These are phyloP conservation scores for Pythium brachiatum DNA, from an alignment of 352 stramenopile genomes.

Conservation along the genomic window DNA sequence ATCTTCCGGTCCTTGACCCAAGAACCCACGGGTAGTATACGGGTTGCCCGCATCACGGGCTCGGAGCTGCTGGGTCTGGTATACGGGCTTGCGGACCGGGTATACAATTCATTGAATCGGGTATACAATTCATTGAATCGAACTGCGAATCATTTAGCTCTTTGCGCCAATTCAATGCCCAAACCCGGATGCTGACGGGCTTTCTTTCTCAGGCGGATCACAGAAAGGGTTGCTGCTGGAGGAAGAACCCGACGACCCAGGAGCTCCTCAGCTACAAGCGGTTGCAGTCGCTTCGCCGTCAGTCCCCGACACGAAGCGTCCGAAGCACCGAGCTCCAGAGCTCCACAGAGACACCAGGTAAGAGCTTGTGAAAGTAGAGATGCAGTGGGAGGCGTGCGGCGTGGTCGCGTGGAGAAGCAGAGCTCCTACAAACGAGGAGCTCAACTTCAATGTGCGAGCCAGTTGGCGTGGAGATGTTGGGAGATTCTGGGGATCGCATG, in stretches of 20 bases:
- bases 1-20: constrained; percentile 18
- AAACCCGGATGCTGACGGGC: constrained; percentile 19
- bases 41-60: constrained; percentile 1
- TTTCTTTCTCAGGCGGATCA: constrained; percentile 26
- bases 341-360: background rate
- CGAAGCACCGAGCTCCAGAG: background rate
- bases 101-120: constrained; percentile 35
- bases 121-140: constrained; percentile 35
- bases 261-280: background rate
- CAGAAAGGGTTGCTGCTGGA: constrained; percentile 26
- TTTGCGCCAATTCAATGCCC: constrained; percentile 22
- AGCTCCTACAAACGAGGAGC: background rate
- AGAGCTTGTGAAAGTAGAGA: too few species aligned
- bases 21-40: constrained; percentile 27
- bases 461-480: background rate
- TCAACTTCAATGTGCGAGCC: constrained; percentile 5
- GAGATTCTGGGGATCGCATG: too few species aligned
- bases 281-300: constrained; percentile 1
- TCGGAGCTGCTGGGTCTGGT: constrained; percentile 16
- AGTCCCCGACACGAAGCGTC: background rate
- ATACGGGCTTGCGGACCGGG: constrained; percentile 29
- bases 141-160: constrained; percentile 32
- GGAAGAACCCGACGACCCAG: constrained; percentile 3
- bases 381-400: too few species aligned
- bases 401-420: background rate